Evolutionary conservation across 1,139 yeast genomes (phyloP), one percentile per base, ranked within the genome.

Genomic region (Geotrichum restrictum): DNA sequence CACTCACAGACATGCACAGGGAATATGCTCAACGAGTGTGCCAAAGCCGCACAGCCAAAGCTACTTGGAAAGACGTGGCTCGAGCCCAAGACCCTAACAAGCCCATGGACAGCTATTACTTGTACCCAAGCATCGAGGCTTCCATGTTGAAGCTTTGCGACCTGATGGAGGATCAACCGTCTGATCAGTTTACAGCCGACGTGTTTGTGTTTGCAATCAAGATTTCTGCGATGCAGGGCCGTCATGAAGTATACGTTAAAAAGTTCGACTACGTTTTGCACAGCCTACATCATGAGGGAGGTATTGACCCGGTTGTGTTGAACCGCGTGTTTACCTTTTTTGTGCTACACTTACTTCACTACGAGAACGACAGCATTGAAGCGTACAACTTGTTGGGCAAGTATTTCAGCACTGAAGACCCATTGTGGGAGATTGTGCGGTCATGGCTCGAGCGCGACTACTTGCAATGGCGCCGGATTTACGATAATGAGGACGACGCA

Each of bases 371-470:
- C 27, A 41, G 53, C 22, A 48, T 53, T 5, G 56, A 42, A 10
- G 62, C 59, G 8, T 57, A 55, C 44, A 56, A 45, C 29, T 49
- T 58, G 7, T 53, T 60, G 48, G 54, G 55, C 32, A 49, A 49
- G 29, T 59, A 55, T 49, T 55, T 45, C 22, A 45, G 54, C 5
- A 41, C 53, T 33, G 56, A 52, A 29, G 60, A 59, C 39, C 56
- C 52, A 1, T 49, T 60, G 4, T 55, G 60, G 34, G 55, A 52
- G 38, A 39, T 53, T 11, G 46, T 60, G 4, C 55, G 51, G 14
- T 55, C 60, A 13, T 59, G 62, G 63, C 38, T 53, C 36, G 63
- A 60, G 36, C 43, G 51, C 38, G 63, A 60, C 47, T 60, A 58
- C 45, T 51, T 56, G 14, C 54, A 51, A 24, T 60, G 63, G 63